Evolutionary conservation across 306 rosid genomes (phyloP).

Genomic region (Dryas drummondii): DNA sequence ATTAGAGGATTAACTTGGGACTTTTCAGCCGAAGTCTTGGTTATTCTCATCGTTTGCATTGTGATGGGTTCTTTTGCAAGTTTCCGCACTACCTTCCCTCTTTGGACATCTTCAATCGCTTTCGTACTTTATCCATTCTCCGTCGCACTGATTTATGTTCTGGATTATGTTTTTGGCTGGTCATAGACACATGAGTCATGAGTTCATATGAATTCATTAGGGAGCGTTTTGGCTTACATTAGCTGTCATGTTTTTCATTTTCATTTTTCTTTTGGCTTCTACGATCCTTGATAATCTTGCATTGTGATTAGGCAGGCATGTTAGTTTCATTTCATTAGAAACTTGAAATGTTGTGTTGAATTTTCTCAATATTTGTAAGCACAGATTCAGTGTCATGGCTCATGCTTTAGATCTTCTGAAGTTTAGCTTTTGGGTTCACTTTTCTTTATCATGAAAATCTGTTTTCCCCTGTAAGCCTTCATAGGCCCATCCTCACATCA

Average conservation of each 20-base stretch:
- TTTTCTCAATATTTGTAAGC: no score
- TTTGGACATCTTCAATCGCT: conserved; percentile 79
- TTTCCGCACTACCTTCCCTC: conserved; percentile 81
- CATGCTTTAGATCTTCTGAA: no score
- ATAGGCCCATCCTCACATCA: not conserved
- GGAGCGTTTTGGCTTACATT: not conserved
- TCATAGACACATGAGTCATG: conserved; percentile 37
- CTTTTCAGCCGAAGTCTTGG: conserved; percentile 85
- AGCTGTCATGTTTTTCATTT: not conserved
- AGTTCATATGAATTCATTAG: not conserved
- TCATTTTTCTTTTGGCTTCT: not conserved
- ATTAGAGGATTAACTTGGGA: conserved; percentile 79
- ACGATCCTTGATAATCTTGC: no score
- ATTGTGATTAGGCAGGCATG: no score
- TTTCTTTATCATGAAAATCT: not conserved
- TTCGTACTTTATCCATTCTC: conserved; percentile 87
- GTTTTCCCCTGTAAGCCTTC: not conserved
- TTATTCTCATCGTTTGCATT: conserved; percentile 69
- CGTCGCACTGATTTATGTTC: conserved; percentile 77
- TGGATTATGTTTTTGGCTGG: conserved; percentile 85
- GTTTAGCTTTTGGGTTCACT: no score
- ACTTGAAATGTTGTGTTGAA: no score
- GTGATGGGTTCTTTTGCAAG: conserved; percentile 77
- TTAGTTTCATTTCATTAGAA: no score
- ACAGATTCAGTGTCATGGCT: no score